These are phyloP conservation scores for Podaxis carcinomalis DNA, from an alignment of 768 basidiomycete genomes.

Conservation along the genomic window DNA sequence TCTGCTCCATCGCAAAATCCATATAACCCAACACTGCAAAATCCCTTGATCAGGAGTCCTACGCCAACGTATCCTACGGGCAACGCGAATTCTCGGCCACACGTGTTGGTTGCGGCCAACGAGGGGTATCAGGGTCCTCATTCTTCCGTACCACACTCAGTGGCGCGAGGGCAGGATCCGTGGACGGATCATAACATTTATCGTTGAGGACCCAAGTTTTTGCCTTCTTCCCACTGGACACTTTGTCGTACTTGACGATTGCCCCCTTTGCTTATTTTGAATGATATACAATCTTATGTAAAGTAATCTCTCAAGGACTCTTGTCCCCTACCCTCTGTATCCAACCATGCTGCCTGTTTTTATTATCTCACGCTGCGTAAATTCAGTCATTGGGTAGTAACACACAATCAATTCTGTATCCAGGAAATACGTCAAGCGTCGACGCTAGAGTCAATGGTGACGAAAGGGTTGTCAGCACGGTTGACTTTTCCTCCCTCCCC, in stretches of 20 bases:
- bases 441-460: not conserved
- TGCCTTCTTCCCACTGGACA: not conserved
- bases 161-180: not conserved
- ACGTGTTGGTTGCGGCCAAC: not conserved
- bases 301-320: too few species aligned
- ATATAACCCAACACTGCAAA: not conserved
- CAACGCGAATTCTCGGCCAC: not conserved
- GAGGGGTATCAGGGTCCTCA: not conserved
- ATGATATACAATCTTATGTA: not conserved
- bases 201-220: not conserved
- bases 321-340: too few species aligned
- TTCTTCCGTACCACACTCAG: not conserved
- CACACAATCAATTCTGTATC: not conserved
- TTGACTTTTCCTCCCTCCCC: not conserved
- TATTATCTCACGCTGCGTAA: not conserved
- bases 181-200: not conserved
- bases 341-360: not conserved
- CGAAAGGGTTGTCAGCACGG: not conserved
- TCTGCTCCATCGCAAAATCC: not conserved
- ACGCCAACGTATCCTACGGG: slow-evolving; percentile 4
- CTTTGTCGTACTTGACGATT: not conserved
- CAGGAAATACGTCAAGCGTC: not conserved
- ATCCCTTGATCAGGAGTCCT: not conserved
- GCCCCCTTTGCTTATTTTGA: not conserved
- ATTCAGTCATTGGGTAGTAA: not conserved